Conservation (phyloP, 345 rosid genomes). For the Jatropha curcas region DNA sequence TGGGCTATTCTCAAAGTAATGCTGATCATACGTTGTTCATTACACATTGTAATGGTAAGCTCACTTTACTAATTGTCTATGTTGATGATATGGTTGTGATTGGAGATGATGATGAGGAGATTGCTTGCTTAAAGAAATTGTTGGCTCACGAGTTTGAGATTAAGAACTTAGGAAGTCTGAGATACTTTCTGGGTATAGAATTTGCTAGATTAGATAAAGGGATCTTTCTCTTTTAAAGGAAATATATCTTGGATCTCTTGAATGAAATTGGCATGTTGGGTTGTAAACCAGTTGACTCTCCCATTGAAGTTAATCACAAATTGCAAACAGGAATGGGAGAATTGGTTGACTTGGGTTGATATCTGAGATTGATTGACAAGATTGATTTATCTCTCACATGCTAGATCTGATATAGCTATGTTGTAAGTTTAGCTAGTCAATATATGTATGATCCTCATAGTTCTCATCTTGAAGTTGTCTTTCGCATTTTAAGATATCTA, state of each 20-base stretch:
- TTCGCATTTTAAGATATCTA: not conserved
- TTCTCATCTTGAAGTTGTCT: not conserved
- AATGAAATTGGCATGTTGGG: not conserved
- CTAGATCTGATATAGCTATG: not conserved
- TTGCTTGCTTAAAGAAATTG: not conserved
- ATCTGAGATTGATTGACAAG: not conserved
- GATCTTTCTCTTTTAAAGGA: not conserved
- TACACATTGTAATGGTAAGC: too few species aligned
- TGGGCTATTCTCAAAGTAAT: too few species aligned
- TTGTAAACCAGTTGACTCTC: not conserved
- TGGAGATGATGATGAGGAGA: not conserved
- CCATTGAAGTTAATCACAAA: not conserved
- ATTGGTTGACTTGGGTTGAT: not conserved
- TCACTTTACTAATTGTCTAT: too few species aligned
- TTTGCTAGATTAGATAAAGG: not conserved
- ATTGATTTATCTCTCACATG: not conserved
- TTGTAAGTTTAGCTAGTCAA: not conserved
- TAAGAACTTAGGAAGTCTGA: not conserved
- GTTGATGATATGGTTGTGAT: too few species aligned
- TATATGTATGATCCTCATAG: too few species aligned
- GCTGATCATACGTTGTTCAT: too few species aligned
- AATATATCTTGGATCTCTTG: not conserved
- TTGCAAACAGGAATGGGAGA: too few species aligned
- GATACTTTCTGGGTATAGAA: not conserved
- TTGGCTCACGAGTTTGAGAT: not conserved